Evolutionary conservation across 106 monocot species (phyloP).

Genomic region (Gastrodia elata): DNA sequence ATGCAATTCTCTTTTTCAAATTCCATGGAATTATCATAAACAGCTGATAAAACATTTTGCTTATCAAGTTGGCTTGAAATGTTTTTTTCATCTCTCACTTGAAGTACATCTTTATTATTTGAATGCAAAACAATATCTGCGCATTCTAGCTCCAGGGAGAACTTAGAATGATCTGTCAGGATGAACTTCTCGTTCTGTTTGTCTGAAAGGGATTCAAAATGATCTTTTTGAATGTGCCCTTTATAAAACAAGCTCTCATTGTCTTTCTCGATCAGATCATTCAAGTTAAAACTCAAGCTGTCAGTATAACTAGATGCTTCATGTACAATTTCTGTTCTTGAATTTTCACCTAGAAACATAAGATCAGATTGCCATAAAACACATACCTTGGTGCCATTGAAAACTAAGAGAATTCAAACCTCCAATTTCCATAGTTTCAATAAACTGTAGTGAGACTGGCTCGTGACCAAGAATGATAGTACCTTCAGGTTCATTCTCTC

Average conservation of each 20-base stretch:
- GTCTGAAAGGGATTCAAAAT: neutral
- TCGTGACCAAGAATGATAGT: no score
- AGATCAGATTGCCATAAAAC: neutral
- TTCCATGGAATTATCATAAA: neutral
- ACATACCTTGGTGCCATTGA: neutral
- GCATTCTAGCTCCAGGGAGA: neutral
- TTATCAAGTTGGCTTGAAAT: neutral
- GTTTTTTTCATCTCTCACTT: neutral
- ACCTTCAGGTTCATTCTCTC: neutral
- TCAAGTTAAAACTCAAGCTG: neutral
- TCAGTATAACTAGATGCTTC: slow-evolving; percentile 2
- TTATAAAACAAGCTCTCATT: neutral
- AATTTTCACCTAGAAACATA: neutral
- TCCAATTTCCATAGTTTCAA: neutral
- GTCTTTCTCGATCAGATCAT: neutral
- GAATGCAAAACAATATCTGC: neutral
- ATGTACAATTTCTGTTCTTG: neutral
- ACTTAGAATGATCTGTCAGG: neutral
- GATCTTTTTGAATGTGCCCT: neutral
- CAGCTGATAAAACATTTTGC: neutral
- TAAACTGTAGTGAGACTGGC: no score
- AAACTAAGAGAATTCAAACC: neutral
- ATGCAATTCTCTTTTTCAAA: neutral
- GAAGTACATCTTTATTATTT: neutral
- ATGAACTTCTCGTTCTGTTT: neutral